Evolutionary conservation across 1,284 basidiomycete species (phyloP).

Genomic region (Ceratobasidium sp.): DNA sequence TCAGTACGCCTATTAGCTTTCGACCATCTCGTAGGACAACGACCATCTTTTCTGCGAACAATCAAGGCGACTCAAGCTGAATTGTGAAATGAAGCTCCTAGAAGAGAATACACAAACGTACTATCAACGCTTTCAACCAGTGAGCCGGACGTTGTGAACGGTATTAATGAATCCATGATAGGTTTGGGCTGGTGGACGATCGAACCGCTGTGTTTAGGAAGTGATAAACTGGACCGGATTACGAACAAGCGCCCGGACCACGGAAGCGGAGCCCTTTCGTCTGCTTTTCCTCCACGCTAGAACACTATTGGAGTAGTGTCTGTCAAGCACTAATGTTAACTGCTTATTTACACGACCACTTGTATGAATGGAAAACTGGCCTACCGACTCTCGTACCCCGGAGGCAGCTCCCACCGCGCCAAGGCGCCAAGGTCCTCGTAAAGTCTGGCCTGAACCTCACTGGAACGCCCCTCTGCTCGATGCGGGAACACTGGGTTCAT

Average conservation of each 20-base stretch:
- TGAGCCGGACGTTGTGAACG: conserved; percentile 96
- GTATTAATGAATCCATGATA: conserved; percentile 92
- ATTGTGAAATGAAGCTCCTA: conserved; percentile 23
- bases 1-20: conserved; percentile 94
- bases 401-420: not conserved
- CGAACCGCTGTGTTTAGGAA: not conserved
- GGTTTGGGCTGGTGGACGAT: not conserved
- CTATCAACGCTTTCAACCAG: conserved; percentile 98
- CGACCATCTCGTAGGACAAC: conserved; percentile 95
- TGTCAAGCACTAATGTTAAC: conserved; percentile 13
- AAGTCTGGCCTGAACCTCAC: conserved; percentile 9
- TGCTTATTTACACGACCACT: not conserved
- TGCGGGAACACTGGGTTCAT: not conserved
- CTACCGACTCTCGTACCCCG: conserved; percentile 22
- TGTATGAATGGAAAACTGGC: conserved; percentile 34
- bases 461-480: conserved; percentile 27
- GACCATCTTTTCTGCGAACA: conserved; percentile 90
- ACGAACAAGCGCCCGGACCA: conserved; percentile 25
- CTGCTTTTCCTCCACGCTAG: not conserved
- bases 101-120: conserved; percentile 71
- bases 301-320: conserved; percentile 15
- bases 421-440: conserved; percentile 29
- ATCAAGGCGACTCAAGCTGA: conserved; percentile 41
- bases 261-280: conserved; percentile 23
- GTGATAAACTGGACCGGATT: not conserved